A percentile compares a stretch with the other conserved stretches of the same genome.
These are phyloP conservation scores for Vitis hybrid DNA, from an alignment of 177 flowering plant species.

Conservation along the genomic window DNA sequence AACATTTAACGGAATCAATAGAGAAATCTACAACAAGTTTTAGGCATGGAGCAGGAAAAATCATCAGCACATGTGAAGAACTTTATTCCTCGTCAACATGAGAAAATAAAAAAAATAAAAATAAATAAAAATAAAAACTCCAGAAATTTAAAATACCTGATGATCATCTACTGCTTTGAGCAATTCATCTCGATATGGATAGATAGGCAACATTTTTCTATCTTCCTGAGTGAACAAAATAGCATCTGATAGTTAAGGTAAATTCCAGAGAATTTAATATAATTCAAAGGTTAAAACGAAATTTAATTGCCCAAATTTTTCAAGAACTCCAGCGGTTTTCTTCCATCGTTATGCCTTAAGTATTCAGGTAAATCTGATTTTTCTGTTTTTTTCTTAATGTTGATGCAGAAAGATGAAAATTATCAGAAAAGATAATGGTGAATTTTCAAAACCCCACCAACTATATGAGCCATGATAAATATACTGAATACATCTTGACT, in stretches of 20 bases:
- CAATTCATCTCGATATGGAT: slow-evolving; percentile 70
- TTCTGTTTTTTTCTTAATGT: too few relatives aligned
- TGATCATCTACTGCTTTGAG: slow-evolving; percentile 79
- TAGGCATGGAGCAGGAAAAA: not conserved
- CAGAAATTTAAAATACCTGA: slow-evolving; percentile 49
- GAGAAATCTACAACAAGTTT: not conserved
- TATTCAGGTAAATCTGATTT: too few relatives aligned
- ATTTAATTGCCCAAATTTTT: too few relatives aligned
- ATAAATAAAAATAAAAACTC: not conserved
- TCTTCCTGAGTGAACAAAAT: slow-evolving; percentile 54
- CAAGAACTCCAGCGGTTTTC: too few relatives aligned
- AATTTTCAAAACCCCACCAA: too few relatives aligned
- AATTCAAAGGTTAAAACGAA: too few relatives aligned
- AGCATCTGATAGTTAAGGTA: not conserved
- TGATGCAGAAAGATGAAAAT: too few relatives aligned
- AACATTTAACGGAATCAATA: not conserved
- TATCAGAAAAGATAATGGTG: too few relatives aligned
- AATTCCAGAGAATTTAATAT: not conserved
- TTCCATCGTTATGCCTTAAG: too few relatives aligned
- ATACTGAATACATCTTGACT: too few relatives aligned
- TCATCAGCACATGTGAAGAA: not conserved
- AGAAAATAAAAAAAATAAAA: not conserved
- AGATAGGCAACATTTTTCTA: slow-evolving; percentile 81
- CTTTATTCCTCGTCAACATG: not conserved
- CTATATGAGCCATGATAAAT: too few relatives aligned